These are phyloP conservation scores for Irpex lacteus DNA, from an alignment of 1,284 basidiomycete species.

Conservation along the genomic window DNA sequence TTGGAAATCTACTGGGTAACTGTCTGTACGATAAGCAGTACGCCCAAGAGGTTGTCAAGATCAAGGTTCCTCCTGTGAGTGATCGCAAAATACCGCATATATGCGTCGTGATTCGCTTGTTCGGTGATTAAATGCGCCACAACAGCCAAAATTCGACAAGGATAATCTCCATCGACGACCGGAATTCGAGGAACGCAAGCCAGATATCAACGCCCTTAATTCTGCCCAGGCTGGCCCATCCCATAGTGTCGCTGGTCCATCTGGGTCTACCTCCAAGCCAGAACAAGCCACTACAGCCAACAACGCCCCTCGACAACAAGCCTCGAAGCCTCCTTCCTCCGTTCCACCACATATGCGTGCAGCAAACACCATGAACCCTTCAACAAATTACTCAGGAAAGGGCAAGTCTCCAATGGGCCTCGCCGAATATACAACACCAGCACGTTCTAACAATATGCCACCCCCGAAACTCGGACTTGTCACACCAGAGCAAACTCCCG, in stretches of 20 bases:
- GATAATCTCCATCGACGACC: constrained; percentile 73
- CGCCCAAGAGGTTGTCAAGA: constrained; percentile 80
- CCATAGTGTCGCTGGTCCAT: constrained; percentile 13
- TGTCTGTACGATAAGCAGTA: constrained; percentile 95
- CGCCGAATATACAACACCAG: constrained; percentile 6
- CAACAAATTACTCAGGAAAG: constrained; percentile 20
- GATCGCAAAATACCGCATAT: neutral
- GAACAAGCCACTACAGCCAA: neutral
- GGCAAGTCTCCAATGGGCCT: constrained; percentile 13
- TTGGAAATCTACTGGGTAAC: constrained; percentile 94
- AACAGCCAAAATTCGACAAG: constrained; percentile 72
- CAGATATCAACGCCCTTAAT: constrained; percentile 16
- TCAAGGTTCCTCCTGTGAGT: constrained; percentile 79
- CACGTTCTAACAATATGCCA: constrained; percentile 4
- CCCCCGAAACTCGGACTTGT: constrained; percentile 1
- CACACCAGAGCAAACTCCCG: constrained; percentile 15
- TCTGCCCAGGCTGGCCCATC: constrained; percentile 4
- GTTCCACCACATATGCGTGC: constrained; percentile 24
- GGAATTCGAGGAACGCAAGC: constrained; percentile 56
- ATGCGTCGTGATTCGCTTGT: constrained; percentile 1
- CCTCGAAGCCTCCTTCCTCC: constrained; percentile 5
- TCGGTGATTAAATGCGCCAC: neutral
- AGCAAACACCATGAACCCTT: constrained; percentile 4
- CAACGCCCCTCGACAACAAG: neutral
- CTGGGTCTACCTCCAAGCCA: constrained; percentile 12